Conservation (phyloP, 2,329 filamentous ascomycete species). For the Coniella lustricola region DNA sequence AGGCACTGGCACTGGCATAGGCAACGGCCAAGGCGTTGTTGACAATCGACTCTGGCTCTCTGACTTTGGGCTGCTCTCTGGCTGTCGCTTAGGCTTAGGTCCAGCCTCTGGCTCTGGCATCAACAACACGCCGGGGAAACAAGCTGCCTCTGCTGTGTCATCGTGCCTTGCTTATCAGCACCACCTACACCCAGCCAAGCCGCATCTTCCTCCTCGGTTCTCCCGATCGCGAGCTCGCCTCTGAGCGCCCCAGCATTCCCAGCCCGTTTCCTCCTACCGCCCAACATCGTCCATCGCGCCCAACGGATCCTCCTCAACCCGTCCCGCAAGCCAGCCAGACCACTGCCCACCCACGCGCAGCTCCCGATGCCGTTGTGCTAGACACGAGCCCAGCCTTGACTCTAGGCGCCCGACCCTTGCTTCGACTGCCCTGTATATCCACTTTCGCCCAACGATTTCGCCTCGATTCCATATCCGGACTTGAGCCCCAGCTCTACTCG, state of each 20-base stretch:
- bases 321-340: slow-evolving; percentile 1
- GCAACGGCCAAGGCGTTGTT: neutral
- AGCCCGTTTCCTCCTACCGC: neutral
- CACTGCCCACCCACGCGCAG: neutral
- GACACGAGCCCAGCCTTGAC: slow-evolving; percentile 1
- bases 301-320: neutral
- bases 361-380: slow-evolving; percentile 5
- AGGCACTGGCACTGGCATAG: slow-evolving; percentile 12
- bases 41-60: neutral
- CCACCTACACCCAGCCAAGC: neutral
- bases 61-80: too few relatives aligned
- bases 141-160: slow-evolving; percentile 7
- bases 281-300: neutral
- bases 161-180: neutral
- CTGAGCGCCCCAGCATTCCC: neutral
- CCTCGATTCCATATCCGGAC: slow-evolving; percentile 14
- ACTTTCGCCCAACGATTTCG: slow-evolving; percentile 16
- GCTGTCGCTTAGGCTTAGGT: too few relatives aligned
- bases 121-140: too few relatives aligned
- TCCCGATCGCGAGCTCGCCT: neutral
- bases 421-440: slow-evolving; percentile 15
- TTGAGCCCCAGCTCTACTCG: neutral
- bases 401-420: slow-evolving; percentile 7
- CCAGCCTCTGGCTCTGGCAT: neutral
- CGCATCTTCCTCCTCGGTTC: slow-evolving; percentile 1